phyloP scores from a whole-genome alignment of 352 stramenopile genomes.

The Saprolegnia diclina region DNA sequence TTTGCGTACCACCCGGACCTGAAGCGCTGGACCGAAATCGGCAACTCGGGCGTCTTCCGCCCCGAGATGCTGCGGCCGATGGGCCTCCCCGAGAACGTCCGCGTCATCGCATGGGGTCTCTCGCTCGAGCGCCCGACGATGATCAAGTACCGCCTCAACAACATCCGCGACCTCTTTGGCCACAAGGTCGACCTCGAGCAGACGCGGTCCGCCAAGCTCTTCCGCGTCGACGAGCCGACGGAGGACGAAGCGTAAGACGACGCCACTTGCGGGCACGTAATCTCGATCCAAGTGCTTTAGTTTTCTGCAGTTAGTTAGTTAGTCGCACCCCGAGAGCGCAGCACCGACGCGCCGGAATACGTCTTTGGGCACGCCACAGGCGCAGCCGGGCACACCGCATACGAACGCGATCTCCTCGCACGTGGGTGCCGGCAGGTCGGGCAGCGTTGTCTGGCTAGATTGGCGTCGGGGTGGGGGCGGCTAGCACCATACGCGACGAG shows the following conservation, averaged over 20 bases:
- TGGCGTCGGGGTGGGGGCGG: background rate
- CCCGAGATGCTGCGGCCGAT: conserved; percentile 99
- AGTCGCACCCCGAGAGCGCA: background rate
- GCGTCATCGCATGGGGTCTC: conserved; percentile 99
- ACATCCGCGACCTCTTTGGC: conserved; percentile 99
- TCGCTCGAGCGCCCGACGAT: conserved; percentile 99
- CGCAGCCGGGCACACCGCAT: conserved; percentile 16
- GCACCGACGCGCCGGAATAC: conserved; percentile 6
- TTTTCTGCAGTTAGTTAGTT: background rate
- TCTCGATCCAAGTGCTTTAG: background rate
- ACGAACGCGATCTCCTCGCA: background rate
- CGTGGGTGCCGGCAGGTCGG: background rate
- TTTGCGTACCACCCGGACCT: conserved; percentile 99
- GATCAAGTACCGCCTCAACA: conserved; percentile 99
- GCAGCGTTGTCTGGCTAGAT: background rate
- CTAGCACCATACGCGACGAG: background rate
- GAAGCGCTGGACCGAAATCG: conserved; percentile 99
- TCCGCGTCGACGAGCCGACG: conserved; percentile 35
- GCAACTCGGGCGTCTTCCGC: conserved; percentile 99
- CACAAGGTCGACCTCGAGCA: conserved; percentile 98
- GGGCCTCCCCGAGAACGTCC: conserved; percentile 97
- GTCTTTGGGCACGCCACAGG: conserved; percentile 15
- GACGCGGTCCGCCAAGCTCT: conserved; percentile 89
- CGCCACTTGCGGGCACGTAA: too few relatives aligned
- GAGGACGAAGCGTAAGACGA: background rate